Evolutionary conservation across 2,329 filamentous ascomycete genomes (phyloP).

Genomic region (Akanthomyces dipterigenus): DNA sequence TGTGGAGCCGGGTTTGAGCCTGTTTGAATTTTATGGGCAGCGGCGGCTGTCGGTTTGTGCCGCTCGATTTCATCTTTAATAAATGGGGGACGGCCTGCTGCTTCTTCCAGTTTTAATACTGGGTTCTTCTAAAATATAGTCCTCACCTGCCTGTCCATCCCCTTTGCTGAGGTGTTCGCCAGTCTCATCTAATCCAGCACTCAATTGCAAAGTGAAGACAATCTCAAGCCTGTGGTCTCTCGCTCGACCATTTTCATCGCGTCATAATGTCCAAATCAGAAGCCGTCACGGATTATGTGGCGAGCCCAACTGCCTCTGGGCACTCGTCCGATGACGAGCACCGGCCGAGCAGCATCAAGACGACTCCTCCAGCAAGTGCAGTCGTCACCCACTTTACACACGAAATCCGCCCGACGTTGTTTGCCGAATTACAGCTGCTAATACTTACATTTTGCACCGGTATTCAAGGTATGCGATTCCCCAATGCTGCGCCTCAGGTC

Average conservation of each 20-base stretch:
- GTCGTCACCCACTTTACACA: conserved; percentile 18
- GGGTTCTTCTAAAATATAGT: not conserved
- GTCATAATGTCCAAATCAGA: not conserved
- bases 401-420: conserved; percentile 30
- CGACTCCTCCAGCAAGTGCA: not conserved
- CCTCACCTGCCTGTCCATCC: not conserved
- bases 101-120: not conserved
- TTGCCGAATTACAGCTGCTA: conserved; percentile 40
- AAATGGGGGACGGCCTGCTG: not conserved
- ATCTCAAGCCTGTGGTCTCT: not conserved
- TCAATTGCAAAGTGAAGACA: not conserved
- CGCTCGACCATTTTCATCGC: not conserved
- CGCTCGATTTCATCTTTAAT: not conserved
- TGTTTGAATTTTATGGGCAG: not conserved
- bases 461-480: conserved; percentile 36
- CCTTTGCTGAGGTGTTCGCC: not conserved
- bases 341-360: not conserved
- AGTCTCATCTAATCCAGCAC: not conserved
- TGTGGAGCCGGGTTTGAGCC: conserved; percentile 3
- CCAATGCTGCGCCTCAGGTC: no score
- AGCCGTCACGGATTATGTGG: not conserved
- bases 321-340: conserved; percentile 8
- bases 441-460: conserved; percentile 45
- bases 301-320: not conserved
- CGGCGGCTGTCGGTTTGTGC: conserved; percentile 8